Conservation (phyloP, 2,329 filamentous ascomycete species). For the Mycogone perniciosa region DNA sequence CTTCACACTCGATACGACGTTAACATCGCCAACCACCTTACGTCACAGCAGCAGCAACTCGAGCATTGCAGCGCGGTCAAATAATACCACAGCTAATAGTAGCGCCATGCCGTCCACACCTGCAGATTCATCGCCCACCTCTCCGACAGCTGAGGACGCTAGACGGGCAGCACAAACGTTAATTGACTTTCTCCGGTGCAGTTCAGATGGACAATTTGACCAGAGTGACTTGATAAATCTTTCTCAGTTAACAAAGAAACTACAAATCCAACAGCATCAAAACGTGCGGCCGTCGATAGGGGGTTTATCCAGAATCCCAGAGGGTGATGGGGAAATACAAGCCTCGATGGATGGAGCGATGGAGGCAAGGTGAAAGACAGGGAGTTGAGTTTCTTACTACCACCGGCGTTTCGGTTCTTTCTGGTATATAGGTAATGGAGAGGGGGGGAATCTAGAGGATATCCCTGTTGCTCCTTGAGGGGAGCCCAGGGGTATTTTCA, state of each 20-base stretch:
- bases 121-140: constrained; percentile 53
- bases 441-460: no score
- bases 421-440: neutral
- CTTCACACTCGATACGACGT: constrained; percentile 39
- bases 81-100: constrained; percentile 16
- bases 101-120: constrained; percentile 19
- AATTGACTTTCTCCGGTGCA: constrained; percentile 71
- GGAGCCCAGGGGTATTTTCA: no score
- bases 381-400: neutral
- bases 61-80: constrained; percentile 25
- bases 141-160: constrained; percentile 80
- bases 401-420: neutral
- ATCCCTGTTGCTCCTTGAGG: no score
- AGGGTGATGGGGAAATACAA: constrained; percentile 48
- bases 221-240: constrained; percentile 72
- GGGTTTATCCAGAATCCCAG: constrained; percentile 49
- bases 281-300: constrained; percentile 33
- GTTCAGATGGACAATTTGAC: constrained; percentile 61
- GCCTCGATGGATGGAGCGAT: constrained; percentile 21
- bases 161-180: constrained; percentile 74
- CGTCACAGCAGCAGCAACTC: constrained; percentile 31
- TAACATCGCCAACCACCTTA: constrained; percentile 32
- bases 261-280: constrained; percentile 58
- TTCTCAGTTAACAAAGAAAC: constrained; percentile 77
- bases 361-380: constrained; percentile 22